Conservation (phyloP, 2,329 filamentous ascomycete species). For the Didymella pinodella region DNA sequence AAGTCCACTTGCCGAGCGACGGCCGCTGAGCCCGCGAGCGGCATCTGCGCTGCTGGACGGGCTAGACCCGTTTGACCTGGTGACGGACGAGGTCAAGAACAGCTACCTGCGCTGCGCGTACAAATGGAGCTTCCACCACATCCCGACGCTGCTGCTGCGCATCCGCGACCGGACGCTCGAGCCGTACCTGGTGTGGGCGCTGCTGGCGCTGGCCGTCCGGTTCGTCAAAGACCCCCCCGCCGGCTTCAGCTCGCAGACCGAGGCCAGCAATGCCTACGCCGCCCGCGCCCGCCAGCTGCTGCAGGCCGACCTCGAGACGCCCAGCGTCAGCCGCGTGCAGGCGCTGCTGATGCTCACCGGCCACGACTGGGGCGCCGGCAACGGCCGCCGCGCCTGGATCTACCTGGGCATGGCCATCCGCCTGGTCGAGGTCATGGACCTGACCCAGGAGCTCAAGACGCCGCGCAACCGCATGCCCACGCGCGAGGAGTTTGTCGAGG, state of each 20-base stretch:
- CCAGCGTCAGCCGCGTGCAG: conserved; percentile 51
- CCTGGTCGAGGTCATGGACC: conserved; percentile 52
- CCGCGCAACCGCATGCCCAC: conserved; percentile 45
- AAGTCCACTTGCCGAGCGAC: conserved; percentile 33
- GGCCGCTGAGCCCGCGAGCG: conserved; percentile 34
- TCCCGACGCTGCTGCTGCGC: conserved; percentile 49
- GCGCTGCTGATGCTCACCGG: conserved; percentile 55
- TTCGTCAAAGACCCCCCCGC: conserved; percentile 50
- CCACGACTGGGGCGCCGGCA: conserved; percentile 58
- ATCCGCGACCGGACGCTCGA: conserved; percentile 51
- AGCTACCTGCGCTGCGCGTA: conserved; percentile 52
- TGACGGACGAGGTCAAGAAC: conserved; percentile 54
- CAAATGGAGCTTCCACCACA: conserved; percentile 56
- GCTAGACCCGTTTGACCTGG: conserved; percentile 49
- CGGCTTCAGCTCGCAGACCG: conserved; percentile 49
- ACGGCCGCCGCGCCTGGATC: conserved; percentile 52
- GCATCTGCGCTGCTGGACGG: conserved; percentile 42
- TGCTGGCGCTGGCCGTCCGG: conserved; percentile 52
- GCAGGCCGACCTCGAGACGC: conserved; percentile 52
- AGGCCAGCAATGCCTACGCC: conserved; percentile 54
- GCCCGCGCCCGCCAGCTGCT: conserved; percentile 52
- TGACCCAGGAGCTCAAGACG: conserved; percentile 47
- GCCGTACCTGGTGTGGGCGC: conserved; percentile 52
- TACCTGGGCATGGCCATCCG: conserved; percentile 54
- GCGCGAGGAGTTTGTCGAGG: conserved; percentile 52